A percentile compares a stretch with the other conserved stretches of the same genome.
These are phyloP conservation scores for Colletotrichum echinochloae DNA, from an alignment of 2,329 filamentous ascomycete genomes.

Conservation along the genomic window DNA sequence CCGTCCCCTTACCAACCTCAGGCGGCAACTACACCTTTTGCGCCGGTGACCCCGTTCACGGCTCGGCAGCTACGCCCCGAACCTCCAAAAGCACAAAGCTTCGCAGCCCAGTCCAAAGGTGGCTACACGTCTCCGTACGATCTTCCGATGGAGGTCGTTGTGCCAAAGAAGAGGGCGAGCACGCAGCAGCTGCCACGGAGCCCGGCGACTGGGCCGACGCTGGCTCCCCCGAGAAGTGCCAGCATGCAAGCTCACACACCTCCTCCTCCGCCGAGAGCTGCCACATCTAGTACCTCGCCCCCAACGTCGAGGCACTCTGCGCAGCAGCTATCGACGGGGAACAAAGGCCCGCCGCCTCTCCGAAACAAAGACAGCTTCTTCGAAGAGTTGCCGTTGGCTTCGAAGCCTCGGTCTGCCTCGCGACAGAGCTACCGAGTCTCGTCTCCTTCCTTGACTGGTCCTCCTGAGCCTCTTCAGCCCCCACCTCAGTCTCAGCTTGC, in stretches of 20 bases:
- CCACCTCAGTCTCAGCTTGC: constrained; percentile 45
- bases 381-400: constrained; percentile 77
- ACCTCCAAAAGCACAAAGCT: constrained; percentile 78
- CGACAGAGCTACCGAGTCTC: constrained; percentile 61
- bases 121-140: constrained; percentile 97
- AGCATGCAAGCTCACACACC: constrained; percentile 62
- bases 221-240: constrained; percentile 69
- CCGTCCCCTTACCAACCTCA: constrained; percentile 44
- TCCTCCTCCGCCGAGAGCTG: constrained; percentile 28
- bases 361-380: constrained; percentile 73
- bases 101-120: constrained; percentile 88
- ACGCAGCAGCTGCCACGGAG: constrained; percentile 65
- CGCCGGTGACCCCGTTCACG: constrained; percentile 42
- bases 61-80: constrained; percentile 55
- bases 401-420: constrained; percentile 71
- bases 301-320: constrained; percentile 54
- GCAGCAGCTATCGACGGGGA: constrained; percentile 48
- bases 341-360: constrained; percentile 52
- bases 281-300: constrained; percentile 41
- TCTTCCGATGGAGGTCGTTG: constrained; percentile 87
- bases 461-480: constrained; percentile 50
- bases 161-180: constrained; percentile 74
- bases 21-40: constrained; percentile 27
- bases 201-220: constrained; percentile 49
- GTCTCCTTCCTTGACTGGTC: constrained; percentile 56